phyloP scores from a whole-genome alignment of 2,329 filamentous ascomycete genomes.

The Hirsutella thompsonii region DNA sequence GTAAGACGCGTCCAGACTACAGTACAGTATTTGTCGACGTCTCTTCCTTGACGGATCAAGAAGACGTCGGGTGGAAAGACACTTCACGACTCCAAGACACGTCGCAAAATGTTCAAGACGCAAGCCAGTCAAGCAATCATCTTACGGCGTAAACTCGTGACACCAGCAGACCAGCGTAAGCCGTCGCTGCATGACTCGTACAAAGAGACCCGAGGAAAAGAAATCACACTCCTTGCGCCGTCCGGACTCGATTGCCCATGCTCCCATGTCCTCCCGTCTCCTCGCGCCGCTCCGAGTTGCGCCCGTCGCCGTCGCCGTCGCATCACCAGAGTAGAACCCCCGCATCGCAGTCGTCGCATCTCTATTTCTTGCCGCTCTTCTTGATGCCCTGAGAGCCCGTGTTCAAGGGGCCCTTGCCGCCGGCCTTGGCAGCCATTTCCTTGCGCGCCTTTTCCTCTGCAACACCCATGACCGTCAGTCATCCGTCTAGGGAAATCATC shows the following conservation, averaged over 20 bases:
- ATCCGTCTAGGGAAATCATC: not conserved
- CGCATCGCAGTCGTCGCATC: constrained; percentile 7
- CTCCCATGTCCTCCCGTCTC: not conserved
- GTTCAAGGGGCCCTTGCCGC: constrained; percentile 81
- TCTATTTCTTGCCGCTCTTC: constrained; percentile 94
- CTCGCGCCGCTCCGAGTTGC: not conserved
- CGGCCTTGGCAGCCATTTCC: constrained; percentile 68
- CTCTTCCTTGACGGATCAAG: no score
- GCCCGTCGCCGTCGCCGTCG: not conserved
- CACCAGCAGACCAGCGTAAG: no score
- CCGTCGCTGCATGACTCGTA: not conserved
- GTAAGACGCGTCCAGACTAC: no score
- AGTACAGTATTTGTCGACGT: no score
- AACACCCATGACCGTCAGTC: not conserved
- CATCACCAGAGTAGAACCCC: not conserved
- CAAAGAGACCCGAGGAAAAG: not conserved
- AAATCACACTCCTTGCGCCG: not conserved
- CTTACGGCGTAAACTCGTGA: no score
- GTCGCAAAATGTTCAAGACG: no score
- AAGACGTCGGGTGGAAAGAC: no score
- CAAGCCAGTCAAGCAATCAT: no score
- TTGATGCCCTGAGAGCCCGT: constrained; percentile 83
- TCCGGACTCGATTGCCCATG: not conserved
- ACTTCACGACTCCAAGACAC: no score
- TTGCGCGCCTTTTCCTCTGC: constrained; percentile 75